Conservation (phyloP, 805 yeast genomes). For the Saccharomycopsis fodiens region DNA sequence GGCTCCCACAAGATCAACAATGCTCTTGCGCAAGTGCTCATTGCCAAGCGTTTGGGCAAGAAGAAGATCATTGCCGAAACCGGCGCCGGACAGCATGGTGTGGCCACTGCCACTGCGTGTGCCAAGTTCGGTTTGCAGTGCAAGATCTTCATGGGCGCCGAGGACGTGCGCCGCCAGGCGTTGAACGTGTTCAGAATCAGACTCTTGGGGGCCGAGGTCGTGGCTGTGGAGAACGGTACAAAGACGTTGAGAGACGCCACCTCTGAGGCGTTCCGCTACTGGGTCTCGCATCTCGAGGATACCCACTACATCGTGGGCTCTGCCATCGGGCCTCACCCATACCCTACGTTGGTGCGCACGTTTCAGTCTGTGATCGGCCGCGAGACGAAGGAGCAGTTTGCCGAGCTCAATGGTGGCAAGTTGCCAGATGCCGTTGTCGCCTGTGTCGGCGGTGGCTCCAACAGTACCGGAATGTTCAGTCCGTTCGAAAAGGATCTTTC, state of each 20-base stretch:
- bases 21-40: slow-evolving; percentile 73
- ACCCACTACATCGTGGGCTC: slow-evolving; percentile 97
- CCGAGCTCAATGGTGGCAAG: slow-evolving; percentile 65
- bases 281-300: slow-evolving; percentile 82
- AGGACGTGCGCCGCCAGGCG: slow-evolving; percentile 98
- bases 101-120: slow-evolving; percentile 87
- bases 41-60: slow-evolving; percentile 76
- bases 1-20: slow-evolving; percentile 86
- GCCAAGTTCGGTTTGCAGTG: slow-evolving; percentile 91
- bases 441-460: slow-evolving; percentile 99
- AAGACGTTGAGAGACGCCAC: slow-evolving; percentile 96
- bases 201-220: slow-evolving; percentile 90
- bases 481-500: slow-evolving; percentile 79
- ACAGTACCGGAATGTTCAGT: slow-evolving; percentile 90
- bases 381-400: slow-evolving; percentile 90
- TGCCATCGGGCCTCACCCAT: slow-evolving; percentile 99
- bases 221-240: slow-evolving; percentile 92
- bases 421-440: slow-evolving; percentile 94
- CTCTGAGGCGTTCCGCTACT: slow-evolving; percentile 89
- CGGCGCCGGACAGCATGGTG: slow-evolving; percentile 94
- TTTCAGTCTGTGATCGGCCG: slow-evolving; percentile 96
- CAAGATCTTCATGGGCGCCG: slow-evolving; percentile 98
- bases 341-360: slow-evolving; percentile 95
- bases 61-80: slow-evolving; percentile 77
- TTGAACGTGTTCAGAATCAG: slow-evolving; percentile 96